phyloP scores from a whole-genome alignment of 345 rosid species.

The Jatropha curcas region DNA sequence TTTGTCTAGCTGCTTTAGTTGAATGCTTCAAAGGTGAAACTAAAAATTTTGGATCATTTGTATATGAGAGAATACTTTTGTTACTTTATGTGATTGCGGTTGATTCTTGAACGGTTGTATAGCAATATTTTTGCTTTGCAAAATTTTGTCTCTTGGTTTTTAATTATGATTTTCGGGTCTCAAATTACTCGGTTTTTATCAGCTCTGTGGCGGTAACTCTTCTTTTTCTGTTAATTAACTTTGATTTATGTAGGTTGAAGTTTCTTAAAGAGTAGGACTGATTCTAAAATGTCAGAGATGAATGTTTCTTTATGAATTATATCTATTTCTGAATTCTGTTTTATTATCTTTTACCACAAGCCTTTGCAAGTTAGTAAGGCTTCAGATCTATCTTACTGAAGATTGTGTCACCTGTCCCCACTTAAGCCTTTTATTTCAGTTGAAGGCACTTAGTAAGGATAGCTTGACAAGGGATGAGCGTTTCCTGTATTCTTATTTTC shows the following conservation, averaged over 20 bases:
- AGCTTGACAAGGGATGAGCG: not conserved
- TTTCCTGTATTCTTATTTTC: not conserved
- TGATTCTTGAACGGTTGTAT: not conserved
- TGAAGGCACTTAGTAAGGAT: not conserved
- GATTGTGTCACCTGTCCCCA: not conserved
- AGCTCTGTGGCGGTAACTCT: not conserved
- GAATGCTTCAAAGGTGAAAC: not conserved
- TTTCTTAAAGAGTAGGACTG: not conserved
- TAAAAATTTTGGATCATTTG: not conserved
- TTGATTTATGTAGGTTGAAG: not conserved
- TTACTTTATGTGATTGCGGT: not conserved
- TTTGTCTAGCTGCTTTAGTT: not conserved
- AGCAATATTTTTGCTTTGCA: not conserved
- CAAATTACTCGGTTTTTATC: not conserved
- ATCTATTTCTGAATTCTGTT: not conserved
- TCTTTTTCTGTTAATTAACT: not conserved
- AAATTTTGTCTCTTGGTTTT: too few relatives aligned
- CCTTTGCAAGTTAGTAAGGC: not conserved
- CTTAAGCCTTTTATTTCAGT: conserved; percentile 4
- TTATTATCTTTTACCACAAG: not conserved
- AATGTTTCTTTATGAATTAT: not conserved
- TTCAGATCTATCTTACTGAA: not conserved
- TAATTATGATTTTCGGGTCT: too few relatives aligned
- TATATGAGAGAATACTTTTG: not conserved
- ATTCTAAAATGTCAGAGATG: not conserved